Base-by-base conservation (phyloP, 306 rosid genomes). In the Coriaria nepalensis region DNA sequence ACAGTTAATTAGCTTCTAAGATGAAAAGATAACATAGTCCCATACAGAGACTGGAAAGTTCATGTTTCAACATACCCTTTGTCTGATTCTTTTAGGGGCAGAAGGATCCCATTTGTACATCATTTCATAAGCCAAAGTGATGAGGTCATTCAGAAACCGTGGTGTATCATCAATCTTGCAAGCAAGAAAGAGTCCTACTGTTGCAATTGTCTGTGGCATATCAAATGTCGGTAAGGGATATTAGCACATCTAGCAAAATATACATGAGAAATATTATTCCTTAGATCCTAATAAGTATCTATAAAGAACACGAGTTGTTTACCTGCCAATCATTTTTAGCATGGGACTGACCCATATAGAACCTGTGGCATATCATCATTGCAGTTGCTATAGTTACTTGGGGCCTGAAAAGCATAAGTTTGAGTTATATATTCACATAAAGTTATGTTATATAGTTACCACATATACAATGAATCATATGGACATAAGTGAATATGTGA, bases 251-350 rank as follows among this genome's bases (percentile, higher is more conserved):
- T 37, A n/a, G n/a, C n/a, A n/a, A n/a, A n/a, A n/a, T n/a, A n/a
- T n/a, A n/a, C n/a, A n/a, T n/a, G n/a, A n/a, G n/a, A n/a, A n/a
- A n/a, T n/a, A n/a, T n/a, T n/a, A n/a, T n/a, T n/a, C n/a, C n/a
- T n/a, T n/a, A n/a, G n/a, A n/a, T n/a, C n/a, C n/a, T n/a, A n/a
- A n/a, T n/a, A n/a, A n/a, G n/a, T n/a, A n/a, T n/a, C n/a, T n/a
- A n/a, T n/a, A n/a, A n/a, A n/a, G n/a, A n/a, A n/a, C n/a, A n/a
- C n/a, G n/a, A n/a, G n/a, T n/a, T n/a, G n/a, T n/a, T 43, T 67
- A 70, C 81, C 81, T 70, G 71, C 81, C 81, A 70, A 58, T 64
- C 81, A 63, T 70, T 70, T 60, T 67, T 67, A 47, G 81, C 74
- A 57, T 58, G 81, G 50, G 81, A 75, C 38, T 70, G 73, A 42